Percentiles rank a stretch among this genome's conserved stretches.
Evolutionary conservation across 2,329 filamentous ascomycete genomes (phyloP).

Genomic region (Aspergillus sp.): DNA sequence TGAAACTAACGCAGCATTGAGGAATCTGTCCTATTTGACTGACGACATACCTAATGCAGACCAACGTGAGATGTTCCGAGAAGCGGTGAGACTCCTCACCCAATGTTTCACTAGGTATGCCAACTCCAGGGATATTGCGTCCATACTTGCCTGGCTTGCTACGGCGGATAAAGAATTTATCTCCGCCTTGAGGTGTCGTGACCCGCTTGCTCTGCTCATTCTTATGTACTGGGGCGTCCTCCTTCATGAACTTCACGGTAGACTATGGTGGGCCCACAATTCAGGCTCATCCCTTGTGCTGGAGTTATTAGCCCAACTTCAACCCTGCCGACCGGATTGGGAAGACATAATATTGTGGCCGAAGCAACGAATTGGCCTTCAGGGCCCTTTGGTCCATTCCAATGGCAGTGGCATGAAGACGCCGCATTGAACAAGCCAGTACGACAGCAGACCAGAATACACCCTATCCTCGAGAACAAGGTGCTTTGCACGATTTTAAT

Average conservation of each 20-base stretch:
- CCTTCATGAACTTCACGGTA: slow-evolving; percentile 30
- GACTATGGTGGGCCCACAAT: slow-evolving; percentile 36
- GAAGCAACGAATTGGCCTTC: slow-evolving; percentile 28
- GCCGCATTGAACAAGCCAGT: background rate
- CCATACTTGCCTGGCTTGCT: slow-evolving; percentile 36
- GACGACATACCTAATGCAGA: slow-evolving; percentile 28
- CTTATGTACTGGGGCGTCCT: slow-evolving; percentile 39
- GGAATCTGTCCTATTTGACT: slow-evolving; percentile 28
- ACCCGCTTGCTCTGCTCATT: slow-evolving; percentile 32
- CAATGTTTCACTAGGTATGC: slow-evolving; percentile 29
- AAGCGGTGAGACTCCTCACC: slow-evolving; percentile 28
- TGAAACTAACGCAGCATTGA: slow-evolving; percentile 27
- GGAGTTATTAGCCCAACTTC: slow-evolving; percentile 26
- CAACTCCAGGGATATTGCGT: slow-evolving; percentile 26
- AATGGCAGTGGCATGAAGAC: background rate
- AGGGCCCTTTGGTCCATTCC: slow-evolving; percentile 8
- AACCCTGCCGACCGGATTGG: slow-evolving; percentile 23
- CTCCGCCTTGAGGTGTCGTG: slow-evolving; percentile 27
- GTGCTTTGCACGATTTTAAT: background rate
- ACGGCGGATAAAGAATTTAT: slow-evolving; percentile 34
- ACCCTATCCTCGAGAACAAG: background rate
- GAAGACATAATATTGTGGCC: slow-evolving; percentile 31
- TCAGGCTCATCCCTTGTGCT: slow-evolving; percentile 31
- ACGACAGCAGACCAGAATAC: too few species aligned
- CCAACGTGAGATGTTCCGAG: slow-evolving; percentile 31